Base-by-base conservation (phyloP, 345 rosid species). In the Brassica juncea region DNA sequence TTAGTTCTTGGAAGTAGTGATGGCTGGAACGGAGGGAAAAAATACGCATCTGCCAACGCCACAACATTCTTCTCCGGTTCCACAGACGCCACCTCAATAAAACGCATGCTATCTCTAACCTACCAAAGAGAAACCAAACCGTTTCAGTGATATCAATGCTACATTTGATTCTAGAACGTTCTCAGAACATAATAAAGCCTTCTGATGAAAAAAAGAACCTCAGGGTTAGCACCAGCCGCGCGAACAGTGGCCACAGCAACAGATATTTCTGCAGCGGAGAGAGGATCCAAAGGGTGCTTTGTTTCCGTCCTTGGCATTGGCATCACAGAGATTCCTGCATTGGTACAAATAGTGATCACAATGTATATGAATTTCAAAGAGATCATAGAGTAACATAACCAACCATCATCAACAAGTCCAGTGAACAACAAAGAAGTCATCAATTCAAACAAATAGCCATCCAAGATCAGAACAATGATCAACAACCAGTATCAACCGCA, bases 61-160 rank as follows among this genome's bases (percentile, higher is more conserved):
- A 91, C 95, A 68, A 91, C 92, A 59, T 86, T 82, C 71, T 93
- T 93, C 10, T 84, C 94, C 7, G 98, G 98, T 80, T 93, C 98
- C 71, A 87, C 68, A 42, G 91, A 86, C n/a, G 90, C 97, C 70
- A 89, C 97, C 83, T 91, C 98, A 28, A 91, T 82, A 77, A 93
- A 93, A 11, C 98, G 93, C 95, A 89, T 93, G 84, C 97, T 75
- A 80, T 93, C 98, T 81, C 98, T 87, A 59, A 91, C 91, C 98
- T 93, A 85, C 59, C 85, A 73, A 16, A 58, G 14, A 12, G 44
- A 80, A 23, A 66, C 11, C 28, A 34, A 82, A 76, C 66, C 68
- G 71, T 78, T 68, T 59, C 77, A 67, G 62, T 32, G 64, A 5
- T 49, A n/a, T 49, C 19, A 49, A 52, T 58, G 4, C 19, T 35